phyloP scores from a whole-genome alignment of 2,329 filamentous ascomycete species.

The Phialophora expanda region DNA sequence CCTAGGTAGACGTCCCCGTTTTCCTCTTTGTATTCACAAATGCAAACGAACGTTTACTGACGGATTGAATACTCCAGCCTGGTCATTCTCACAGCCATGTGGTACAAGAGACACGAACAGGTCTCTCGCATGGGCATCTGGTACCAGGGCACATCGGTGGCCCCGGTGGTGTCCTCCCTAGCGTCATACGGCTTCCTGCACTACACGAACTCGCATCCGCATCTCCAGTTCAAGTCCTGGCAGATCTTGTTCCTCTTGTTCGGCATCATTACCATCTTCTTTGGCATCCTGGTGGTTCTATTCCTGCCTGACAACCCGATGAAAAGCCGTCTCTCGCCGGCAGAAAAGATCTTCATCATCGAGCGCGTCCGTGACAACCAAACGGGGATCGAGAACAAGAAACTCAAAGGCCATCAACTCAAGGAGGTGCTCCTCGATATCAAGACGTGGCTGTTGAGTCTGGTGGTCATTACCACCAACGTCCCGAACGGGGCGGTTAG shows the following conservation, averaged over 20 bases:
- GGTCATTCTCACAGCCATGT: constrained; percentile 61
- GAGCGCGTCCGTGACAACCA: constrained; percentile 55
- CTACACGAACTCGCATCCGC: constrained; percentile 22
- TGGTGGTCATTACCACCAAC: constrained; percentile 46
- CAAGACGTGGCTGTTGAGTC: constrained; percentile 50
- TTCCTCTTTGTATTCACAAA: not conserved
- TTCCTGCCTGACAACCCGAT: constrained; percentile 52
- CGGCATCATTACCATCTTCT: constrained; percentile 50
- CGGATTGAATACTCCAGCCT: constrained; percentile 41
- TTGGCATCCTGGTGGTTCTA: constrained; percentile 47
- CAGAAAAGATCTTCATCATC: constrained; percentile 47
- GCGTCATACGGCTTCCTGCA: constrained; percentile 32
- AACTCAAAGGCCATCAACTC: constrained; percentile 55
- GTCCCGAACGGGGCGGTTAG: constrained; percentile 52
- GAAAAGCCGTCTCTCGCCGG: constrained; percentile 46
- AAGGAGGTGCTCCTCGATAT: constrained; percentile 53
- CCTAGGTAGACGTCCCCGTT: constrained; percentile 46
- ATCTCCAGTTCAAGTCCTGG: constrained; percentile 40
- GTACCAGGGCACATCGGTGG: constrained; percentile 36
- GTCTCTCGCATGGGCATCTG: constrained; percentile 41
- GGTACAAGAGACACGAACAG: constrained; percentile 55
- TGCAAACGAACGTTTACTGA: not conserved
- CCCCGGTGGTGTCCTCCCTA: constrained; percentile 23
- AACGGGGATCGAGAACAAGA: constrained; percentile 59
- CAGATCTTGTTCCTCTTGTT: constrained; percentile 53